phyloP scores from a whole-genome alignment of 352 stramenopile species.

The Globisporangium barbulae region DNA sequence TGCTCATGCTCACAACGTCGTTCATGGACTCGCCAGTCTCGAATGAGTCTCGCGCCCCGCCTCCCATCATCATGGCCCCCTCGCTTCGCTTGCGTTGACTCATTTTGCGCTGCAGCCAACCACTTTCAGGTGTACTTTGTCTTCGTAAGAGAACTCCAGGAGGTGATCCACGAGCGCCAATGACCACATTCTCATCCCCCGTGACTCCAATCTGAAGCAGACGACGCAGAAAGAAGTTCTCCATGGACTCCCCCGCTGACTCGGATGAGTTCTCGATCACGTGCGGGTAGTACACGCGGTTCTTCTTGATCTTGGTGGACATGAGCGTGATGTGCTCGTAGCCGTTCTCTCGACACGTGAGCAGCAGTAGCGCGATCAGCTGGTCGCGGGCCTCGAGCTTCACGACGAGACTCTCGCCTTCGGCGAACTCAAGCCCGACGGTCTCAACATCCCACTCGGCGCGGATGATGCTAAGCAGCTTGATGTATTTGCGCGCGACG shows the following conservation, averaged over 20 bases:
- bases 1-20: slow-evolving; percentile 32
- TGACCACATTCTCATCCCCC: slow-evolving; percentile 14
- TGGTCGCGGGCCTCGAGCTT: slow-evolving; percentile 55
- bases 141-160: slow-evolving; percentile 5
- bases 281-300: slow-evolving; percentile 62
- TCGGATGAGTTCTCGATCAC: slow-evolving; percentile 26
- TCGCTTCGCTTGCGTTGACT: slow-evolving; percentile 7
- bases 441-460: slow-evolving; percentile 53
- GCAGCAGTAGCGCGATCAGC: slow-evolving; percentile 58
- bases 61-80: not conserved
- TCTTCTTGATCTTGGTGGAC: slow-evolving; percentile 39
- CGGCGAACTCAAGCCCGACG: slow-evolving; percentile 62
- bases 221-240: slow-evolving; percentile 54
- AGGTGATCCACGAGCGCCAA: slow-evolving; percentile 1
- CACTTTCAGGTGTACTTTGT: slow-evolving; percentile 7
- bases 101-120: slow-evolving; percentile 40
- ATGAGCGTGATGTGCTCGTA: slow-evolving; percentile 49
- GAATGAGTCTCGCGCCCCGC: slow-evolving; percentile 33
- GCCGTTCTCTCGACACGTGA: slow-evolving; percentile 56
- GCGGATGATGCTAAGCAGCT: slow-evolving; percentile 47
- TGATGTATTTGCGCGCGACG: slow-evolving; percentile 51
- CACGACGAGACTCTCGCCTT: slow-evolving; percentile 52
- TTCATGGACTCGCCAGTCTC: slow-evolving; percentile 51
- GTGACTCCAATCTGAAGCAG: slow-evolving; percentile 35
- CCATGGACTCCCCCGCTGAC: slow-evolving; percentile 30